Percentiles rank a stretch among this genome's conserved stretches.
Conservation (phyloP, 768 basidiomycete genomes). For the Roridomyces roridus region DNA sequence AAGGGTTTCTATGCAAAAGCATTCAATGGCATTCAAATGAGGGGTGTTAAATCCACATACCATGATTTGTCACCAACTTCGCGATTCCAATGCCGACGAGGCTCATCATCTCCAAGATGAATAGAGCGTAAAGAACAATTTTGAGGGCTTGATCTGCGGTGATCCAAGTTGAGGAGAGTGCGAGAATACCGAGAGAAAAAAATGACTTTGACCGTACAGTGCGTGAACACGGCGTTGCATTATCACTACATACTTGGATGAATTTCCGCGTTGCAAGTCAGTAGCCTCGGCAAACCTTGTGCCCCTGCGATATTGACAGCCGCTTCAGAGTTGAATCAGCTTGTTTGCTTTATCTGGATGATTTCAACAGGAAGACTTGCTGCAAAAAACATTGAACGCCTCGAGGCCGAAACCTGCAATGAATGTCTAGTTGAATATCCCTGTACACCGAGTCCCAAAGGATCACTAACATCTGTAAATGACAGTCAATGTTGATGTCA, state of each 20-base stretch:
- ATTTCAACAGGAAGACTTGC: too few relatives aligned
- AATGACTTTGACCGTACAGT: conserved; percentile 4
- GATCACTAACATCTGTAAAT: too few relatives aligned
- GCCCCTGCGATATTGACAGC: neutral
- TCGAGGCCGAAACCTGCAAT: too few relatives aligned
- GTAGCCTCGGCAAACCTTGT: neutral
- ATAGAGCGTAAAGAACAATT: neutral
- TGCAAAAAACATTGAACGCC: neutral
- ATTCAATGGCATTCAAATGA: neutral
- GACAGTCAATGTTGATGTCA: too few relatives aligned
- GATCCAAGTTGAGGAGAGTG: neutral
- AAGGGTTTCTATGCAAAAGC: neutral
- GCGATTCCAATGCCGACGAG: conserved; percentile 4
- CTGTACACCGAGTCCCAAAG: too few relatives aligned
- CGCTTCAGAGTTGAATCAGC: neutral
- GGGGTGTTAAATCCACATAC: too few relatives aligned
- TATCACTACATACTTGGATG: neutral
- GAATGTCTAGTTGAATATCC: too few relatives aligned
- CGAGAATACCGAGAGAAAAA: neutral
- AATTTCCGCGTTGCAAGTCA: neutral
- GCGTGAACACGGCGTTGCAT: conserved; percentile 17
- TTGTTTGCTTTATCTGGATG: too few relatives aligned
- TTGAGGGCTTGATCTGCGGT: neutral
- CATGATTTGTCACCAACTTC: neutral
- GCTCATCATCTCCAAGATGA: neutral